A percentile compares a stretch with the other conserved stretches of the same genome.
Conservation (phyloP, 1,284 basidiomycete genomes). For the Omphalotus olearius region DNA sequence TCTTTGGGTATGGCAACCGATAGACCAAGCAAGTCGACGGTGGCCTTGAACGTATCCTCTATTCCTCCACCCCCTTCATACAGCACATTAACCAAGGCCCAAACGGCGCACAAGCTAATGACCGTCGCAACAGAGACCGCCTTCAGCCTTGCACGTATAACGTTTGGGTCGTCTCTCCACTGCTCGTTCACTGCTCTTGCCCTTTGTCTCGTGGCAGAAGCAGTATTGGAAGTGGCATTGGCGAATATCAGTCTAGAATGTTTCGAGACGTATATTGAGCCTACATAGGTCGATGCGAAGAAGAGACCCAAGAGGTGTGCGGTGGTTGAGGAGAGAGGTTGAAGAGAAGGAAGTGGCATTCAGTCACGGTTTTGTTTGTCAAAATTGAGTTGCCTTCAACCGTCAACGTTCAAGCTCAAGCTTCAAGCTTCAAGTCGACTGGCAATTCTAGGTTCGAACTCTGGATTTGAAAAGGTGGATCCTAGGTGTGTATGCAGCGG, state of each 20-base stretch:
- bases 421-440: too few species aligned
- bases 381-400: too few species aligned
- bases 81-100: conserved; percentile 39
- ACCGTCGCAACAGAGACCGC: conserved; percentile 57
- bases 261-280: conserved; percentile 60
- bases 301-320: conserved; percentile 46
- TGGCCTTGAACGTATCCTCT: conserved; percentile 16
- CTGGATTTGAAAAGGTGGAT: too few species aligned
- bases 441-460: too few species aligned
- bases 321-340: conserved; percentile 22
- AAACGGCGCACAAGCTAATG: conserved; percentile 35
- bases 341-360: too few species aligned
- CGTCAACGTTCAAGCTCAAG: too few species aligned
- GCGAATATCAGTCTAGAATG: conserved; percentile 48
- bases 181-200: conserved; percentile 31
- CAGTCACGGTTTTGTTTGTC: too few species aligned
- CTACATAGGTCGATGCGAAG: conserved; percentile 55
- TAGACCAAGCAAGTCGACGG: conserved; percentile 1
- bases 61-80: conserved; percentile 20
- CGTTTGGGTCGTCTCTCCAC: conserved; percentile 70
- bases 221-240: conserved; percentile 20
- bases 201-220: conserved; percentile 27
- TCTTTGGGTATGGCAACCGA: conserved; percentile 4
- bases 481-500: too few species aligned
- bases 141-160: conserved; percentile 64